Evolutionary conservation across 768 basidiomycete species (phyloP).

Genomic region (Mycena alexandri): DNA sequence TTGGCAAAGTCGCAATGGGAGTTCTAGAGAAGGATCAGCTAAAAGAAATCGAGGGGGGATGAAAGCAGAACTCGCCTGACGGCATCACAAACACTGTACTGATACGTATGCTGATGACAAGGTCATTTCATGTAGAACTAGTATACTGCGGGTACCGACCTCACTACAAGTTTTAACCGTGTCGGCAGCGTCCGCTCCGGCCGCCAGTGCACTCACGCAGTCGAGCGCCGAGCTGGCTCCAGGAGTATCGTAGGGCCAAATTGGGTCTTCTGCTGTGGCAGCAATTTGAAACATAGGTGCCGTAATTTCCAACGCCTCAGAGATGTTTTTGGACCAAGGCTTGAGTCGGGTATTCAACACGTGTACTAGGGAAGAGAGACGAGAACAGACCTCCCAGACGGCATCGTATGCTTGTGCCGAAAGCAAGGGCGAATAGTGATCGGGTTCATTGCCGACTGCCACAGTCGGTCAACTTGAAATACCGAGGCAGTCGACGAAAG

Average conservation of each 20-base stretch:
- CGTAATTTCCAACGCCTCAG: slow-evolving; percentile 51
- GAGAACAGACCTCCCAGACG: slow-evolving; percentile 56
- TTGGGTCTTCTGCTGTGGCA: slow-evolving; percentile 63
- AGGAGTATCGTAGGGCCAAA: slow-evolving; percentile 63
- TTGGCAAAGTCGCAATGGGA: slow-evolving; percentile 62
- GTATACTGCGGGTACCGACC: neutral
- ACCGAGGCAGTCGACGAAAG: neutral
- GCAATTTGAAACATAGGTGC: slow-evolving; percentile 62
- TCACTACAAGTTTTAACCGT: slow-evolving; percentile 65
- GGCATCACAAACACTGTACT: slow-evolving; percentile 64
- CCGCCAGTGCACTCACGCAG: slow-evolving; percentile 62
- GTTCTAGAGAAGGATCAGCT: slow-evolving; percentile 39
- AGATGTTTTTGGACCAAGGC: slow-evolving; percentile 65
- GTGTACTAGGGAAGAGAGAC: neutral
- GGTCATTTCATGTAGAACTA: neutral
- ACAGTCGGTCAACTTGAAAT: neutral
- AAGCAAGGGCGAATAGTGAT: slow-evolving; percentile 58
- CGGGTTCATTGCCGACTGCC: slow-evolving; percentile 68
- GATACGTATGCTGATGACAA: slow-evolving; percentile 56
- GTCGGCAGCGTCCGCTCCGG: slow-evolving; percentile 56
- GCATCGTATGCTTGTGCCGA: slow-evolving; percentile 57
- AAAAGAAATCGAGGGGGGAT: neutral
- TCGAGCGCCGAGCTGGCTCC: slow-evolving; percentile 59
- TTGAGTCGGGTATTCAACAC: slow-evolving; percentile 27
- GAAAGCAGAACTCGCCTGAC: slow-evolving; percentile 34